Percentiles rank a stretch among this genome's conserved stretches.
Evolutionary conservation across 108 stramenopile genomes (phyloP).

Genomic region (Skeletonema menzelii): DNA sequence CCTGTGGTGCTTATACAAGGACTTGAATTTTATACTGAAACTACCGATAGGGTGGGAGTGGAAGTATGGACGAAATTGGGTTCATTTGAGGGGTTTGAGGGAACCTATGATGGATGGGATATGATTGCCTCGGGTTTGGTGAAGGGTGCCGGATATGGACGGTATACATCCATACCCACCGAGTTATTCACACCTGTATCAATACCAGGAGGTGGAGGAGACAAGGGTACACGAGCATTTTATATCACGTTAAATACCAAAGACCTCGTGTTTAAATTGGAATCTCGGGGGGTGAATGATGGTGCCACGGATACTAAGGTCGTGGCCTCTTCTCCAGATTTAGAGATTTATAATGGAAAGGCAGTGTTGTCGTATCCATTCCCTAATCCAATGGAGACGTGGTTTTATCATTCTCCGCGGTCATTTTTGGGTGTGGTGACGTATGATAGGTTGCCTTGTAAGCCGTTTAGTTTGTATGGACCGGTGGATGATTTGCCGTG

Average conservation of each 20-base stretch:
- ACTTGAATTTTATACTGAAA: neutral
- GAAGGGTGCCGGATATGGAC: neutral
- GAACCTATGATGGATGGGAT: neutral
- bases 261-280: neutral
- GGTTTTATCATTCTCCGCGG: slow-evolving; percentile 1
- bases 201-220: slow-evolving; percentile 1
- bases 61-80: neutral
- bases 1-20: neutral
- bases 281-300: too few relatives aligned
- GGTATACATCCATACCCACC: neutral
- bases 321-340: slow-evolving; percentile 7
- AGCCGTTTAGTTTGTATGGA: slow-evolving; percentile 20
- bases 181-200: neutral
- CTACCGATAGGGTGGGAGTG: neutral
- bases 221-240: slow-evolving; percentile 16
- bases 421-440: slow-evolving; percentile 5
- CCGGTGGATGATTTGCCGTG: slow-evolving; percentile 17
- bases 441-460: slow-evolving; percentile 27
- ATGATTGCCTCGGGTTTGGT: neutral
- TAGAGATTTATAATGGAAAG: slow-evolving; percentile 18
- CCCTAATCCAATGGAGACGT: neutral
- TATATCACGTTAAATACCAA: slow-evolving; percentile 18
- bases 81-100: neutral
- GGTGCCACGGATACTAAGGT: slow-evolving; percentile 1
- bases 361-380: slow-evolving; percentile 12